Base-by-base conservation (phyloP, 1,139 yeast species). In the Pneumocystis canis region DNA sequence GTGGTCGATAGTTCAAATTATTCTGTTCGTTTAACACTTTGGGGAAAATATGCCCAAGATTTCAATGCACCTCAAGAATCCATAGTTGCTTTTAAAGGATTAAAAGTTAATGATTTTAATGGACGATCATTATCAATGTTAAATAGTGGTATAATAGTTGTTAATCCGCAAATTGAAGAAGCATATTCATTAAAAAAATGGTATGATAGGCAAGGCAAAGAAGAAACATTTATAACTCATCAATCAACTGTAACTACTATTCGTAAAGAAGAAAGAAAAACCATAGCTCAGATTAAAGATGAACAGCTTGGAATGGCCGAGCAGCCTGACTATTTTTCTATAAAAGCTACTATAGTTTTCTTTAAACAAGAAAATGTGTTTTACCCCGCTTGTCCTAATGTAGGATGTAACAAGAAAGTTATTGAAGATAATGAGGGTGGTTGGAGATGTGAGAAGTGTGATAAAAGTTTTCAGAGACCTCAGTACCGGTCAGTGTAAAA, bases 391-490 rank as follows among this genome's bases (percentile, higher is more conserved):
- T 94, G 98, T 76, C 76, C 79, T 35, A 63, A 68, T 16, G 83
- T 80, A 59, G 82, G 81, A 58, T 92, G 98, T 78, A 85, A 85
- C 73, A 84, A 89, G 71, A 94, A 94, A 75, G 88, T 89, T 47
- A 75, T 85, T 60, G 85, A 86, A 70, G 69, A 65, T 40, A 61
- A 63, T 31, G 84, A 82, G 64, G 78, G 82, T 56, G 88, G 85
- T 72, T 92, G 96, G 96, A 82, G 95, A 73, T 94, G 99, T 77
- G 97, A 89, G 73, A 86, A 85, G 73, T 90, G 97, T 79, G 85
- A 88, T 70, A 77, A 80, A 64, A 80, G 81, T 64, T 84, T 82
- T 70, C 78, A 80, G 2, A 79, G 78, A 65, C 97, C 98, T 39
- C 78, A 80, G 61, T 84, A 87, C 75, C 82, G 97, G 72, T 94